These are phyloP conservation scores for Heliamphora pulchella DNA, from an alignment of 179 eudicot genomes.

Conservation along the genomic window DNA sequence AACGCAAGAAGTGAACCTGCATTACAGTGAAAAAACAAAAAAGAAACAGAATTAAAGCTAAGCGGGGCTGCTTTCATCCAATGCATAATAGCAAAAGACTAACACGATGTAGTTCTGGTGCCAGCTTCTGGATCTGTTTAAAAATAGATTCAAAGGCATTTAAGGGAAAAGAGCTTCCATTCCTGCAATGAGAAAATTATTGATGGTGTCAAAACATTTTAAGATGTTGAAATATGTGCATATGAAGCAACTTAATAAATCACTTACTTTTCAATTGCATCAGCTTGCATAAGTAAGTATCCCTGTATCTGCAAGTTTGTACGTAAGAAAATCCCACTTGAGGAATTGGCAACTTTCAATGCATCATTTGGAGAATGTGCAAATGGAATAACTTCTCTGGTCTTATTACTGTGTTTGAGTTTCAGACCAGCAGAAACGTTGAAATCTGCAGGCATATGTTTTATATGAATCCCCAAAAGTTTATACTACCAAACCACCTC, in stretches of 20 bases:
- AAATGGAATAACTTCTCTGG: constrained; percentile 29
- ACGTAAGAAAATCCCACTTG: constrained; percentile 52
- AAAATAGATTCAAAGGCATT: constrained; percentile 62
- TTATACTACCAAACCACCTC: background rate
- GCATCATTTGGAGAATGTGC: constrained; percentile 24
- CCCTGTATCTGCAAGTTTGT: constrained; percentile 91
- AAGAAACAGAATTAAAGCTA: background rate
- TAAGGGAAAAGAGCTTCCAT: constrained; percentile 71
- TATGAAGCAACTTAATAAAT: background rate
- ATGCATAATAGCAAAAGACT: constrained; percentile 20
- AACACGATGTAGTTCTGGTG: constrained; percentile 93
- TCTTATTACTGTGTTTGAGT: constrained; percentile 29
- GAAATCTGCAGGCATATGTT: constrained; percentile 38
- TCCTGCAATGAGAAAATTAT: constrained; percentile 34
- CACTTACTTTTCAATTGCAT: constrained; percentile 70
- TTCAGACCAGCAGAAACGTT: constrained; percentile 34
- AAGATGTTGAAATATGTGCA: background rate
- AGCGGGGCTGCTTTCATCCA: background rate
- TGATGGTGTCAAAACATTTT: background rate
- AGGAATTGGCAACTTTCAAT: constrained; percentile 27
- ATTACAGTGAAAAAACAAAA: constrained; percentile 3
- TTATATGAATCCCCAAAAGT: background rate
- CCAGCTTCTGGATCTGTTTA: constrained; percentile 71
- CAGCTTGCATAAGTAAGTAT: constrained; percentile 74
- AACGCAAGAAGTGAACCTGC: constrained; percentile 90